These are phyloP conservation scores for Penicillium frequentans DNA, from an alignment of 2,329 filamentous ascomycete species.

Conservation along the genomic window DNA sequence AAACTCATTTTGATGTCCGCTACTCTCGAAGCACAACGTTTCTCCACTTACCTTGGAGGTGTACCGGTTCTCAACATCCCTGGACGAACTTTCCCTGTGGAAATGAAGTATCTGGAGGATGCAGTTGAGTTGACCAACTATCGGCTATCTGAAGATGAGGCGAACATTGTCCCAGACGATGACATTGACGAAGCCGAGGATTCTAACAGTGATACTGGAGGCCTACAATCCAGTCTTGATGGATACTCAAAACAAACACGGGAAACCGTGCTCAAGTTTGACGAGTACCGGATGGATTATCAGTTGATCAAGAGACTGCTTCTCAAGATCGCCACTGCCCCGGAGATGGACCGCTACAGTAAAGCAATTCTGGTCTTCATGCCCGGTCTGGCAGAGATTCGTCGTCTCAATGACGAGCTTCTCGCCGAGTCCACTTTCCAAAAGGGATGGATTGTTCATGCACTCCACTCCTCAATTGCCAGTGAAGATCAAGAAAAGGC, in stretches of 20 bases:
- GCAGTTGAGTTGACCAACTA: slow-evolving; percentile 86
- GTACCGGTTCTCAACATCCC: slow-evolving; percentile 89
- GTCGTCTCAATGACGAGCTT: slow-evolving; percentile 82
- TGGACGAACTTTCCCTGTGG: slow-evolving; percentile 88
- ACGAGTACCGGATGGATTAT: slow-evolving; percentile 91
- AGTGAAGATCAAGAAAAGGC: slow-evolving; percentile 95
- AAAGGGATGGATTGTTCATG: slow-evolving; percentile 79
- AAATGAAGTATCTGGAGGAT: slow-evolving; percentile 86
- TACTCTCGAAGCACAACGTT: slow-evolving; percentile 87
- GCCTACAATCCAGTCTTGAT: slow-evolving; percentile 65
- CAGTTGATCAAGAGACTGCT: slow-evolving; percentile 81
- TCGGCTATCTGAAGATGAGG: slow-evolving; percentile 61
- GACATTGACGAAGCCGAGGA: slow-evolving; percentile 48
- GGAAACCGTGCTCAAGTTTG: slow-evolving; percentile 71
- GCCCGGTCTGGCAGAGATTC: slow-evolving; percentile 90
- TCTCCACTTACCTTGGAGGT: slow-evolving; percentile 82
- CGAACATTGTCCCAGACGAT: slow-evolving; percentile 41
- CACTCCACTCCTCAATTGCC: slow-evolving; percentile 90
- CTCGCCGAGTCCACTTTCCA: slow-evolving; percentile 73
- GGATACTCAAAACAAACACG: slow-evolving; percentile 76
- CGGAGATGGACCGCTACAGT: slow-evolving; percentile 69
- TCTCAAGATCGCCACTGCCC: slow-evolving; percentile 69
- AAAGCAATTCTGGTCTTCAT: slow-evolving; percentile 93
- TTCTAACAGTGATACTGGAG: slow-evolving; percentile 52
- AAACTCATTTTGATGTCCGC: slow-evolving; percentile 98